Evolutionary conservation across 352 stramenopile species (phyloP), one percentile per base, ranked within the genome.

Genomic region (Peronospora farinosa): DNA sequence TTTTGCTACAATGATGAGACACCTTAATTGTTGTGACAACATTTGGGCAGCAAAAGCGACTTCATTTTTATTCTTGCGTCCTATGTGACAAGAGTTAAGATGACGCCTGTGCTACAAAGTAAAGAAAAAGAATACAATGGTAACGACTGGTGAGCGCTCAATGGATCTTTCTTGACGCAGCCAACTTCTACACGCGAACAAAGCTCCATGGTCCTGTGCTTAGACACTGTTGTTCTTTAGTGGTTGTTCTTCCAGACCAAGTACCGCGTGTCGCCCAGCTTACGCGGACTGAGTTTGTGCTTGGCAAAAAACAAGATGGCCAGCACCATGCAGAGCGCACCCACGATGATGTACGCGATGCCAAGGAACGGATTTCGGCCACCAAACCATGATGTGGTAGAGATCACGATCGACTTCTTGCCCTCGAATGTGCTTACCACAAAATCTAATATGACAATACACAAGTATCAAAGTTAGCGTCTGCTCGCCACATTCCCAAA

Each of bases 171-270:
- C 54, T 62, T 60, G 45, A 38, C 31, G 28, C 33, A 27, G 28
- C 47, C 35, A 56, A 60, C 40, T 61, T 33, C 45, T 57, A 57
- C 40, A 45, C 47, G 57, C 25, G n/a, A 62, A 38, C 27, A 48
- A 36, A 51, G 36, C 46, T 47, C 21, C 35, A 30, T 56, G 36
- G 31, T 42, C 52, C 13, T 27, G 17, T 41, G 45, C 47, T 28
- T 52, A 7, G 37, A 52, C 28, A 28, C 55, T 55, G 60, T 42
- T 41, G 48, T 31, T 37, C 38, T 63, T 32, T 84, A 93, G 68
- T 93, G 79, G 65, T 97, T 96, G 74, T 97, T 94, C 74, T 98
- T 98, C 87, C 86, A 97, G 47, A 97, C 92, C 42, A 98, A 69
- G 74, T 98, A 98, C 27, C 80, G 78, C 40, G 77, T 96, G 74